These are phyloP conservation scores for Euphorbia corollata DNA, from an alignment of 441 rosid genomes.

Conservation along the genomic window DNA sequence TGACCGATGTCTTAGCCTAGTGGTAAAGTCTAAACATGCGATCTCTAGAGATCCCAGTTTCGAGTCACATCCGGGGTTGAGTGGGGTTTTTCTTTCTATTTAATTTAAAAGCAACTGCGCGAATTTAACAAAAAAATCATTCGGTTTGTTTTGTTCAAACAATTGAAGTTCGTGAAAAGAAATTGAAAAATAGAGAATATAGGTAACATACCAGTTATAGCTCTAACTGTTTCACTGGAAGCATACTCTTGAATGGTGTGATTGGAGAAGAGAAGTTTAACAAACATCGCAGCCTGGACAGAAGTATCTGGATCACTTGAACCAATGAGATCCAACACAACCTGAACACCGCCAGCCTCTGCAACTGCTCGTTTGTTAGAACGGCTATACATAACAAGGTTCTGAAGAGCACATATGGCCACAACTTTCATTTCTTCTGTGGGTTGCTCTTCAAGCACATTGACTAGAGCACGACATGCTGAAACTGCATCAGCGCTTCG, in stretches of 20 bases:
- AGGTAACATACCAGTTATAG: constrained; percentile 76
- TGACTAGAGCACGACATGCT: constrained; percentile 97
- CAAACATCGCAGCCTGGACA: constrained; percentile 96
- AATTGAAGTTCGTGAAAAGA: background rate
- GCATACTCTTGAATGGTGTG: constrained; percentile 99
- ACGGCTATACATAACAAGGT: constrained; percentile 95
- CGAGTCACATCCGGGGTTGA: too few species aligned
- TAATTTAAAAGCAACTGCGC: too few species aligned
- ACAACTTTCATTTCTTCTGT: constrained; percentile 99
- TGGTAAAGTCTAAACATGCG: too few species aligned
- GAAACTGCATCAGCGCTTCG: constrained; percentile 95
- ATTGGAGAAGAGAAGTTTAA: constrained; percentile 92
- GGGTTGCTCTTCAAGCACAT: constrained; percentile 98
- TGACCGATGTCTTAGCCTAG: too few species aligned
- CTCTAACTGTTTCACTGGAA: constrained; percentile 96
- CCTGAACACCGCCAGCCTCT: constrained; percentile 99
- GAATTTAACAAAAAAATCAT: too few species aligned
- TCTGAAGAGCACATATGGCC: constrained; percentile 95
- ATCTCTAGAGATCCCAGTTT: too few species aligned
- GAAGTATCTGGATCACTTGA: constrained; percentile 98
- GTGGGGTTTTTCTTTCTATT: too few species aligned
- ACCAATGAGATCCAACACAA: constrained; percentile 87
- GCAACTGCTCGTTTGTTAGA: constrained; percentile 99
- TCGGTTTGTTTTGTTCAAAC: background rate
- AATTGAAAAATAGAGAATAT: background rate